Evolutionary conservation across 139 green algal genomes (phyloP), one percentile per base, ranked within the genome.

Genomic region (Pycnococcus provasolii): DNA sequence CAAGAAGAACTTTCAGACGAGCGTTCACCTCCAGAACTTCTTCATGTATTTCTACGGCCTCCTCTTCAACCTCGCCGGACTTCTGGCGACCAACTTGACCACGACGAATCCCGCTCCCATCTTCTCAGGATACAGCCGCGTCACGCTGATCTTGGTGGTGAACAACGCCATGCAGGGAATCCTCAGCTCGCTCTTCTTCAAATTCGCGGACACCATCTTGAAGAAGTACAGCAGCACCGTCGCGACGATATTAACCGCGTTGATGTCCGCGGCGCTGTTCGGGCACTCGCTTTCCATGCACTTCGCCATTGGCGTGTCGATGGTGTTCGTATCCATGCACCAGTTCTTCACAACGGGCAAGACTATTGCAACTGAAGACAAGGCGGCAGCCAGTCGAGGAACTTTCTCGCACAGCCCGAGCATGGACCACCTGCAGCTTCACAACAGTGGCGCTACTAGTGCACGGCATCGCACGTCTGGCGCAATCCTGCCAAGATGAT

Each of bases 301-400:
- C 82, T 97, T 97, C 63, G 54, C 83, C 6, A 83, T 97, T 37
- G 92, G 90, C 41, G 85, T 98, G 1, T 87, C 82, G 44, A 92
- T 97, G n/a, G 92, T 97, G 0, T 89, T 95, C 77, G 91, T 97
- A 54, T 95, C 86, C 70, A 97, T 97, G 91, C 91, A 97, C 81
- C 85, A 95, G 73, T 89, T 91, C 68, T 88, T 88, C 60, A 73
- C 60, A 26, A 77, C 75, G 53, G 26, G 26, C 26, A 26, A 26
- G 26, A 26, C 26, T 26, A 26, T 26, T 26, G 26, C 26, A 26
- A 26, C 26, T 0, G 26, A 26, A 26, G 26, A 26, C 26, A 26
- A 26, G 26, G 26, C 26, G 26, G 26, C 26, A 26, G 26, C 26
- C 26, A 26, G 26, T 26, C 26, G 26, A 26, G 26, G 26, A 26